Evolutionary conservation across 2,329 filamentous ascomycete genomes (phyloP), one percentile per base, ranked within the genome.

Genomic region (Chrysoporthe austroafricana): DNA sequence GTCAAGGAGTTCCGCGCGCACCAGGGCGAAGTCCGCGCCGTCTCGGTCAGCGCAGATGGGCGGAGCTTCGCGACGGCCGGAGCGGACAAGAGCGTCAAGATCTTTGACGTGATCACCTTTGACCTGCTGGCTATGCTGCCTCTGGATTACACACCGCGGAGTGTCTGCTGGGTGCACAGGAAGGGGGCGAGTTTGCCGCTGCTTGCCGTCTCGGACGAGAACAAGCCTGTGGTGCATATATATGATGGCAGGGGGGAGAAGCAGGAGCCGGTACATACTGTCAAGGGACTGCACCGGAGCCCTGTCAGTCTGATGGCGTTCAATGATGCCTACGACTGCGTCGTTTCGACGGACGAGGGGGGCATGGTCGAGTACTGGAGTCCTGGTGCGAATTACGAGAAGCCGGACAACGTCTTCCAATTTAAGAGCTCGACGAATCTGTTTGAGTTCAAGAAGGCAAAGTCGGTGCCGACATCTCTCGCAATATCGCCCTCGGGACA

Each of bases 301-400:
- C 88, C 93, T 0, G 92, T 99, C 2, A 88, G 90, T 39, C 80
- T 96, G 34, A 95, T 99, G 87, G 89, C 90, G 0, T 99, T 94
- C 82, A 99, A 98, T 78, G 89, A 93, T 76, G 81, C 85, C 5
- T 97, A 90, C 75, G 91, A 98, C 78, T 99, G 96, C 75, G 94
- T 97, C 1, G 82, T 98, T 7, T 98, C 96, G 1, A 90, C 90
- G 0, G 96, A 99, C 72, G 90, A 95, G 72, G 88, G 88, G 64
- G 95, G 96, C 34, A 98, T 98, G 95, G 77, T 99, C 11, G 96
- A 99, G 78, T 99, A 99, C 80, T 99, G 96, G 96, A 87, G 88
- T 67, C 94, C 96, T 0, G 87, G 86, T 70, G 89, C 88, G 1
- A 89, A 83, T 50, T 97, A 93, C 77, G 93, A 97, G 74, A 97